Percentiles rank a stretch among this genome's conserved stretches.
phyloP scores from a whole-genome alignment of 306 rosid genomes.

The Quercus suber region DNA sequence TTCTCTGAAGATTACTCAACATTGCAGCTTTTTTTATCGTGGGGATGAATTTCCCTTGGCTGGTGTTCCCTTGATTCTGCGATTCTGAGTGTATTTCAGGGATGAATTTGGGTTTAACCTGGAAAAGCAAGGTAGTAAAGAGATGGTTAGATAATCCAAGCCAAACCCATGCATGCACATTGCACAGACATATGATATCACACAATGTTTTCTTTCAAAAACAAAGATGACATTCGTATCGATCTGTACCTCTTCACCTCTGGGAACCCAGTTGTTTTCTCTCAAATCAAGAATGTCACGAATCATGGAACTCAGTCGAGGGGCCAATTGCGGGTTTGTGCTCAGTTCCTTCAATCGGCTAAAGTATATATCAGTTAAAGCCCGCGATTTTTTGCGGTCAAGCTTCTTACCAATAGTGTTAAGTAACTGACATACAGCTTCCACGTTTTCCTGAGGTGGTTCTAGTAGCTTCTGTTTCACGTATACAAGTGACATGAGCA shows the following conservation, averaged over 20 bases:
- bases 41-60: conserved; percentile 56
- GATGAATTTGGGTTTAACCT: conserved; percentile 90
- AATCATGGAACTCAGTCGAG: conserved; percentile 81
- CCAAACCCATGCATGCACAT: not conserved
- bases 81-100: conserved; percentile 92
- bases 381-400: conserved; percentile 62
- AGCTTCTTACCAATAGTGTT: conserved; percentile 91
- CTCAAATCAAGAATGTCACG: conserved; percentile 26
- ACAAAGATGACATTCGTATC: not conserved
- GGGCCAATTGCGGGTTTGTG: conserved; percentile 64
- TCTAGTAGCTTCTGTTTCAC: conserved; percentile 81
- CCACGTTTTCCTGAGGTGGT: conserved; percentile 80
- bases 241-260: conserved; percentile 93
- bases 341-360: conserved; percentile 70
- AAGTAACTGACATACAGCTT: conserved; percentile 91
- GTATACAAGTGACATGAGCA: conserved; percentile 16
- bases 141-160: too few species aligned
- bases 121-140: not conserved
- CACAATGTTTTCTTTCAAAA: not conserved
- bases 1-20: conserved; percentile 44
- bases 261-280: conserved; percentile 82
- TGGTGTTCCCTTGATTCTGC: conserved; percentile 67
- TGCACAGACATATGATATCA: too few species aligned
- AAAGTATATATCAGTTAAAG: conserved; percentile 69
- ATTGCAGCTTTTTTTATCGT: conserved; percentile 37